Percentiles rank a stretch among this genome's conserved stretches.
Conservation (phyloP, 2,329 filamentous ascomycete genomes). For the Drechslera avenae region DNA sequence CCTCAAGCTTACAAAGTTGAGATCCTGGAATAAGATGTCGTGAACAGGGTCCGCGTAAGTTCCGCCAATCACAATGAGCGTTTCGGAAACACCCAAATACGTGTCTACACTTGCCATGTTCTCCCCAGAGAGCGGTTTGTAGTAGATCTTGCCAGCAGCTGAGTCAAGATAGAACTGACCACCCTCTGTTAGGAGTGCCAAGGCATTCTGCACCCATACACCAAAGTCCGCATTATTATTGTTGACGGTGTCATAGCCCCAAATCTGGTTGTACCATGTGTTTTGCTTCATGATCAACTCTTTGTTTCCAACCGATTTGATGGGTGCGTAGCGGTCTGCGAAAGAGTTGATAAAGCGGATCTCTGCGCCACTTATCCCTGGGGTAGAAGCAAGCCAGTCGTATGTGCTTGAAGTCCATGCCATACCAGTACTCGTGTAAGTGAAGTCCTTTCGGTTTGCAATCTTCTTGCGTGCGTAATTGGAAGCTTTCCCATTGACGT, state of each 20-base stretch:
- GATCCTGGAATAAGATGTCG: constrained; percentile 15
- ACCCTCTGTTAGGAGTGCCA: constrained; percentile 19
- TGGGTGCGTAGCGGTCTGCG: constrained; percentile 18
- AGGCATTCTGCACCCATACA: constrained; percentile 23
- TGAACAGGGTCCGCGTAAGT: constrained; percentile 18
- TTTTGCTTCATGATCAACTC: constrained; percentile 21
- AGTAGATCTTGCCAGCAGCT: constrained; percentile 19
- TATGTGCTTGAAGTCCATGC: constrained; percentile 15
- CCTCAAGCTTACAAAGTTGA: constrained; percentile 18
- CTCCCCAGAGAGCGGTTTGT: constrained; percentile 20
- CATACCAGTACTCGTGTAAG: constrained; percentile 14
- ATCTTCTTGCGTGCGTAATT: constrained; percentile 22
- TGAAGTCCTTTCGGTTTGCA: constrained; percentile 18
- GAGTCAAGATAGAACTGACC: constrained; percentile 22
- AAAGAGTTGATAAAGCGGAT: constrained; percentile 25
- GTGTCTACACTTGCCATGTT: constrained; percentile 16
- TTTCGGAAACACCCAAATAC: constrained; percentile 16
- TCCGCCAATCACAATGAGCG: constrained; percentile 17
- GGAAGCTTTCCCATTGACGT: constrained; percentile 21
- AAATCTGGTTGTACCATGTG: constrained; percentile 19
- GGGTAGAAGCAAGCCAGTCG: constrained; percentile 21
- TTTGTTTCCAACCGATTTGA: constrained; percentile 14
- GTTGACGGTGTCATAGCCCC: constrained; percentile 19
- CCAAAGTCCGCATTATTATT: constrained; percentile 22
- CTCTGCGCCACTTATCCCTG: constrained; percentile 16